Conservation (phyloP, 2,329 filamentous ascomycete species). For the Paecilomyces fulvus region DNA sequence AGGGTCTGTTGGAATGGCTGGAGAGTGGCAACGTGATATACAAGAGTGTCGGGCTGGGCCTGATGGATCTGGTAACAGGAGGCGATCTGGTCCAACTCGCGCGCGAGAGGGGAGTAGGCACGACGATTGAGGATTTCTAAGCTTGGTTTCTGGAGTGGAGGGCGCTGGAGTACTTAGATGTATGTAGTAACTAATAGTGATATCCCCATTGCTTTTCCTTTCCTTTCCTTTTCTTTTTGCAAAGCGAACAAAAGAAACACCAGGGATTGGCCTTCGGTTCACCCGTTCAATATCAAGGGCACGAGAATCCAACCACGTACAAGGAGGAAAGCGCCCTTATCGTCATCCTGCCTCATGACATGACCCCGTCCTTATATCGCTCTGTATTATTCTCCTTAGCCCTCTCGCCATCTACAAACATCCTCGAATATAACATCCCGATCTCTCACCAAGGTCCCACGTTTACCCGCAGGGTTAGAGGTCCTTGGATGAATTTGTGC, state of each 20-base stretch:
- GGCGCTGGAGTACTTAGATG: no score
- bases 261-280: neutral
- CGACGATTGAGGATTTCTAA: slow-evolving; percentile 36
- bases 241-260: neutral
- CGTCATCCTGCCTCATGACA: no score
- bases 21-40: slow-evolving; percentile 58
- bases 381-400: no score
- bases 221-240: neutral
- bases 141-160: neutral
- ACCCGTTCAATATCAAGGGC: neutral
- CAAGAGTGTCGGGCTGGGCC: slow-evolving; percentile 59
- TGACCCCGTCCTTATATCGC: no score
- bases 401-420: no score
- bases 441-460: no score
- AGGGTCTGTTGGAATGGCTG: slow-evolving; percentile 50
- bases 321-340: no score
- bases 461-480: no score
- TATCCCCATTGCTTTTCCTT: neutral
- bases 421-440: no score
- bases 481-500: no score
- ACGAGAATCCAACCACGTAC: neutral
- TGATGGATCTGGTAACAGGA: slow-evolving; percentile 62
- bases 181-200: neutral
- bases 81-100: slow-evolving; percentile 50
- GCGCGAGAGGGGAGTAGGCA: slow-evolving; percentile 47